These are phyloP conservation scores for Protostelium mycophagum DNA, from an alignment of 78 protist genomes.

Conservation along the genomic window DNA sequence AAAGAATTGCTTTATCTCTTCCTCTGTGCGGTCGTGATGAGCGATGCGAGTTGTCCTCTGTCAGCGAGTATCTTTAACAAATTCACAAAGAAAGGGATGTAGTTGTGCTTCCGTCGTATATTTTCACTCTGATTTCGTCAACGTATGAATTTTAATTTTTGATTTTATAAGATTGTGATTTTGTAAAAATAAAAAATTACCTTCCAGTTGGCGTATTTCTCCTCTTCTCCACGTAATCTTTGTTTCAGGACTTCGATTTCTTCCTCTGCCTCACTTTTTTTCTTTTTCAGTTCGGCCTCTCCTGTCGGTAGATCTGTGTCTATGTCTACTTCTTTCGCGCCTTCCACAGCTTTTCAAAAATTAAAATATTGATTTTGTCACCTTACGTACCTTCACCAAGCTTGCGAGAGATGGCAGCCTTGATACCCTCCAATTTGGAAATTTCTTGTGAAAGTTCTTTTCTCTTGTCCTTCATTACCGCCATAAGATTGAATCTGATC, in stretches of 20 bases:
- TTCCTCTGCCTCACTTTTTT: not conserved
- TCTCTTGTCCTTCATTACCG: slow-evolving; percentile 53
- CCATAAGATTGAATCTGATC: slow-evolving; percentile 88
- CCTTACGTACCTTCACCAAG: no score
- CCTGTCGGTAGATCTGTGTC: not conserved
- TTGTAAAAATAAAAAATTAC: not conserved
- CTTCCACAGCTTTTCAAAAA: no score
- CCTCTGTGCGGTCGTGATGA: slow-evolving; percentile 33
- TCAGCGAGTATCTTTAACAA: slow-evolving; percentile 75
- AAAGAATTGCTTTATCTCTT: not conserved
- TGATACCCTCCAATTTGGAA: no score
- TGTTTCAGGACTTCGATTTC: slow-evolving; percentile 10
- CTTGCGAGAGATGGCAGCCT: no score
- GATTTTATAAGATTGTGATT: not conserved
- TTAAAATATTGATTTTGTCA: no score
- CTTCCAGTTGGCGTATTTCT: slow-evolving; percentile 38
- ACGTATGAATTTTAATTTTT: not conserved
- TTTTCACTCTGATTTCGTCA: slow-evolving; percentile 65
- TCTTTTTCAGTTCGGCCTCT: not conserved
- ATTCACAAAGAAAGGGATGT: slow-evolving; percentile 83
- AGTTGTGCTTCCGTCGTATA: slow-evolving; percentile 86
- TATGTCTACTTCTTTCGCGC: slow-evolving; percentile 12
- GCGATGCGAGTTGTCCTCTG: slow-evolving; percentile 24
- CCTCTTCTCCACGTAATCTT: slow-evolving; percentile 36
- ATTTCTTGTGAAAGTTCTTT: not conserved